Evolutionary conservation across 2,329 filamentous ascomycete genomes (phyloP), one percentile per base, ranked within the genome.

Genomic region (Diaporthe capsici): DNA sequence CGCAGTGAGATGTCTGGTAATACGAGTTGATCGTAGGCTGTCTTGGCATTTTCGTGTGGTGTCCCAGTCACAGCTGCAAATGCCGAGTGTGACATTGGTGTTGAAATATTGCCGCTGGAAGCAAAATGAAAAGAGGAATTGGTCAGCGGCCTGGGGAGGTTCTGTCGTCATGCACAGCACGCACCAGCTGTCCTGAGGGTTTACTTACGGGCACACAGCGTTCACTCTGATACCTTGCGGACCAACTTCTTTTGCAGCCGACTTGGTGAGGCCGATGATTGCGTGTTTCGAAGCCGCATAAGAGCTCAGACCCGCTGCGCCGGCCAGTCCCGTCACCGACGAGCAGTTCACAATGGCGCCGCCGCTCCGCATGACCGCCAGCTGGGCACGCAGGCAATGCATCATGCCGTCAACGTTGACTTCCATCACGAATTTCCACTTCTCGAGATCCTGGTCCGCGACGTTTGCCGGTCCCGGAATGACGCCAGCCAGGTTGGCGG

Each of bases 211-310:
- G 47, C 47, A 49, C 47, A 49, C 47, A 10, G 47, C 47, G 2
- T 49, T 49, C 47, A 49, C 47, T 49, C 47, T 49, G 47, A 49
- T 49, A 22, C 20, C 20, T 22, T 22, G 20, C 2, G 47, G 47
- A 22, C 47, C 47, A n/a, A 22, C 47, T 31, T 71, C 68, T 55
- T 58, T 71, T 28, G 51, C 68, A 10, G 68, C 51, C 25, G 68
- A 58, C 68, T 58, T 71, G 68, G 68, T 71, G 34, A 71, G 37
- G 34, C 68, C 68, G n/a, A 71, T 71, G 22, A 71, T 55, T n/a
- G 68, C 68, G 51, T 71, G 37, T n/a, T 71, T 71, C 76, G 4
- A 85, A 75, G 5, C 81, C 80, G 20, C 79, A 73, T 1, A 77
- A 78, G 10, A 49, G 47, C 47, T 49, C 20, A 49, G 47, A 15